Base-by-base conservation (phyloP, 2,329 filamentous ascomycete species). In the Alternaria incomplexa region DNA sequence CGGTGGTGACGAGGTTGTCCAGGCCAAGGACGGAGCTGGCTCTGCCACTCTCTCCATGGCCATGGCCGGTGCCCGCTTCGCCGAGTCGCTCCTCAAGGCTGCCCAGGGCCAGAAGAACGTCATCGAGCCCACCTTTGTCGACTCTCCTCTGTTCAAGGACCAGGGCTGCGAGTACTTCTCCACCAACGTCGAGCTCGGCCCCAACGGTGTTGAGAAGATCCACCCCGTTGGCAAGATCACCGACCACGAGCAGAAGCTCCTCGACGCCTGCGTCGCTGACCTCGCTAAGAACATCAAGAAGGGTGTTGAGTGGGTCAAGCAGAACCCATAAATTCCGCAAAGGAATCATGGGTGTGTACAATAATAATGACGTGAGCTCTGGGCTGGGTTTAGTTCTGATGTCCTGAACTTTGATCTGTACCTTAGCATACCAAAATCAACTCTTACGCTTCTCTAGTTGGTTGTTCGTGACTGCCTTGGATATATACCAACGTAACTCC, bases 11-110 rank as follows among this genome's bases (percentile, higher is more conserved):
- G 95, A 98, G 90, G 95, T 98, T 74, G 95, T 98, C 85, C 89
- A 97, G 90, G 96, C 95, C 84, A 98, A 98, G 92, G 94, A 95
- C 81, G 96, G 95, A 83, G 93, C 94, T 78, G 95, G 95, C 77
- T 97, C 93, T 74, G 95, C 95, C 81, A 98, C 95, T 69, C 92
- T 98, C 76, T 97, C 93, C 86, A 99, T 99, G 95, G 95, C 95
- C 79, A 95, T 97, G 89, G 95, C 95, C 73, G 95, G 95, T 85
- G 88, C 88, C 69, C 87, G 89, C 73, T 90, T 91, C 83, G 93
- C 96, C 75, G 94, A 98, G 87, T 93, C 91, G 74, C 86, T 99
- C 77, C 91, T 99, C 84, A 94, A 93, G 84, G 96, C 96, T 77
- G 86, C 91, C 63, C 90, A 96, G 83, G 96, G 96, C 81, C 90